Conservation (phyloP, 176 grass and related monocot genomes). For the Raddia guianensis region DNA sequence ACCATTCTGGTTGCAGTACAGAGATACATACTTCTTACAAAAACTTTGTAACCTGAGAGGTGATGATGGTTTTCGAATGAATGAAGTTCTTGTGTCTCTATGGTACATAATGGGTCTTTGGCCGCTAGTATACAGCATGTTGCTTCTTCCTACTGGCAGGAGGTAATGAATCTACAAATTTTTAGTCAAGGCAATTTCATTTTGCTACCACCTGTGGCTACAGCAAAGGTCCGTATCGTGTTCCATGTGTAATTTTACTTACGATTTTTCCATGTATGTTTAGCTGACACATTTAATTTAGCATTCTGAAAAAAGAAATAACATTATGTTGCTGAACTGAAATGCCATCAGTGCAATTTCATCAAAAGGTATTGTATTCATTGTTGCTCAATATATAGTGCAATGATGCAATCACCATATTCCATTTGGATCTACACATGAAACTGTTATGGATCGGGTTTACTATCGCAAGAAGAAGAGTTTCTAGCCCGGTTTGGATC, state of each 20-base stretch:
- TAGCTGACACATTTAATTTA: neutral
- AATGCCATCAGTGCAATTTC: neutral
- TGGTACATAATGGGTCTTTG: conserved; percentile 95
- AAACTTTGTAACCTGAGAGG: conserved; percentile 76
- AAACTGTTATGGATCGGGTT: no score
- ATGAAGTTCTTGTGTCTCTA: conserved; percentile 76
- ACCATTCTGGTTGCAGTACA: conserved; percentile 63
- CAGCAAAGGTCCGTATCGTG: neutral
- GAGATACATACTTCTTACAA: conserved; percentile 79
- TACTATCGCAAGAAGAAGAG: no score
- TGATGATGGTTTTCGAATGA: conserved; percentile 92
- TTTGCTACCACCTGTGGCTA: neutral
- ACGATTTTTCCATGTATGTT: neutral
- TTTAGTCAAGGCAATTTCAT: neutral
- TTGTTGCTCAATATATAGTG: neutral
- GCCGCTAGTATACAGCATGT: conserved; percentile 87
- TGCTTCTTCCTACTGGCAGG: conserved; percentile 74
- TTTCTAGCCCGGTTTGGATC: no score
- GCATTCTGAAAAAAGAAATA: neutral
- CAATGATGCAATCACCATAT: neutral
- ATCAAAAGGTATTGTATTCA: neutral
- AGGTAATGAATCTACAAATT: conserved; percentile 49
- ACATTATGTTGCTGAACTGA: neutral
- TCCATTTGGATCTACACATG: conserved; percentile 1
- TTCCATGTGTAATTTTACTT: conserved; percentile 7